A percentile compares a stretch with the other conserved stretches of the same genome.
Conservation (phyloP, 768 basidiomycete genomes). For the Phlebiopsis flavidoalba region DNA sequence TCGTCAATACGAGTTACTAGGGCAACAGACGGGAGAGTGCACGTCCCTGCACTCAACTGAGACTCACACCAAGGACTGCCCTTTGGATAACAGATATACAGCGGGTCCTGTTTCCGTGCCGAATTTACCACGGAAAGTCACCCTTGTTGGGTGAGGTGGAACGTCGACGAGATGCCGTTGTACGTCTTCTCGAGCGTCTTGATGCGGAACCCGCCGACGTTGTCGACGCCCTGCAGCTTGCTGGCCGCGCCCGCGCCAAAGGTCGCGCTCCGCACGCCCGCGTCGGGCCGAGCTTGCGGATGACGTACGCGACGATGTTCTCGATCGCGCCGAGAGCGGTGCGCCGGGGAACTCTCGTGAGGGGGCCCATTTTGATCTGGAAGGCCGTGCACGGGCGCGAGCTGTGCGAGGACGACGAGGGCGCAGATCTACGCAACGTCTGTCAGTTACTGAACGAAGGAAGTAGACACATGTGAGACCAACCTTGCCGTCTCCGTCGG, state of each 20-base stretch:
- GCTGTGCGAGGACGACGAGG: constrained; percentile 36
- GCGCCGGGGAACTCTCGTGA: constrained; percentile 40
- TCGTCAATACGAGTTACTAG: no score
- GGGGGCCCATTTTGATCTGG: constrained; percentile 43
- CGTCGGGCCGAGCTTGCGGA: constrained; percentile 32
- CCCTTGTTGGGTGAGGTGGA: constrained; percentile 22
- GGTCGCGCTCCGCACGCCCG: constrained; percentile 30
- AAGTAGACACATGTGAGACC: constrained; percentile 6
- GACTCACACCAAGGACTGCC: constrained; percentile 27
- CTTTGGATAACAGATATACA: constrained; percentile 30
- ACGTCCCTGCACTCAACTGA: no score
- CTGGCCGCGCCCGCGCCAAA: constrained; percentile 37
- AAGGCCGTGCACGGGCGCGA: constrained; percentile 34
- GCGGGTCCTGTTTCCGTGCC: constrained; percentile 27
- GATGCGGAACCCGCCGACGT: constrained; percentile 28
- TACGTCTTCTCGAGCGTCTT: constrained; percentile 36
- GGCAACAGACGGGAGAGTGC: no score
- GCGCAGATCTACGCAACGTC: constrained; percentile 25
- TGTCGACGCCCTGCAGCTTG: constrained; percentile 25
- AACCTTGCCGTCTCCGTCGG: constrained; percentile 32
- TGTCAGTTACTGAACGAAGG: not conserved
- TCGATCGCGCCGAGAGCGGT: constrained; percentile 33
- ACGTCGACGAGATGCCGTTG: constrained; percentile 29
- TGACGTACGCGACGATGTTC: constrained; percentile 33
- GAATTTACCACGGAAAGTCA: constrained; percentile 34